phyloP scores from a whole-genome alignment of 805 yeast genomes.

The Candida insectorum region DNA sequence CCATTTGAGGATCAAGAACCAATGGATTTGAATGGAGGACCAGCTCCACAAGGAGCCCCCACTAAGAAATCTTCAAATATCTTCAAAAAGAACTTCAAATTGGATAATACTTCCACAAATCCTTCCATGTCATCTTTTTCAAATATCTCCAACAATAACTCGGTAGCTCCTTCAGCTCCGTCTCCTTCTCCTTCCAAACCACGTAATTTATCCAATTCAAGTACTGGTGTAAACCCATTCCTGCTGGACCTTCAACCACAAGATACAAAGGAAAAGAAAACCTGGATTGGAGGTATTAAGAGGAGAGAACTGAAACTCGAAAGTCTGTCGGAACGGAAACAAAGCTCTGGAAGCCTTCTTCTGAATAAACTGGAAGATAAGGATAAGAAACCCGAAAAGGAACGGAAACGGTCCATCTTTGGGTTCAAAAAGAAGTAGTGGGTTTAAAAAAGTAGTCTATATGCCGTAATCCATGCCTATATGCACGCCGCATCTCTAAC shows the following conservation, averaged over 20 bases:
- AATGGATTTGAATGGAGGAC: too few relatives aligned
- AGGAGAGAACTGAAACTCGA: conserved; percentile 24
- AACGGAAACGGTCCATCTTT: conserved; percentile 30
- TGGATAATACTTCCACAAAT: conserved; percentile 14
- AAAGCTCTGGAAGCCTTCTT: conserved; percentile 17
- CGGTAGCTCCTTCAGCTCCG: not conserved
- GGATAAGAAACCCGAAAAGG: conserved; percentile 17
- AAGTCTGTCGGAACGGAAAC: conserved; percentile 15
- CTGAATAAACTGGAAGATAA: conserved; percentile 12
- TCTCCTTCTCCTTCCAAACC: not conserved
- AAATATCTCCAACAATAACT: not conserved
- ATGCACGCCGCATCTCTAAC: too few relatives aligned
- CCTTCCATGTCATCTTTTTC: conserved; percentile 8
- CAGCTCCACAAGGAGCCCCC: conserved; percentile 1
- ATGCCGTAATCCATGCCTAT: too few relatives aligned
- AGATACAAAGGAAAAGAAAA: conserved; percentile 30
- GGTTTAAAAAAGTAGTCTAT: too few relatives aligned
- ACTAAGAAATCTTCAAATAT: conserved; percentile 11
- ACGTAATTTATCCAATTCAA: conserved; percentile 2
- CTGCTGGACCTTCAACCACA: conserved; percentile 4
- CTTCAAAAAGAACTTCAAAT: conserved; percentile 31
- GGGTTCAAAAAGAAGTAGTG: conserved; percentile 31
- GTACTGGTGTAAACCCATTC: conserved; percentile 3
- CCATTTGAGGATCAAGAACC: not conserved
- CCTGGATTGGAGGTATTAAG: conserved; percentile 40